These are phyloP conservation scores for Sugiyamaella qingdaonensis DNA, from an alignment of 805 yeast species.

Conservation along the genomic window DNA sequence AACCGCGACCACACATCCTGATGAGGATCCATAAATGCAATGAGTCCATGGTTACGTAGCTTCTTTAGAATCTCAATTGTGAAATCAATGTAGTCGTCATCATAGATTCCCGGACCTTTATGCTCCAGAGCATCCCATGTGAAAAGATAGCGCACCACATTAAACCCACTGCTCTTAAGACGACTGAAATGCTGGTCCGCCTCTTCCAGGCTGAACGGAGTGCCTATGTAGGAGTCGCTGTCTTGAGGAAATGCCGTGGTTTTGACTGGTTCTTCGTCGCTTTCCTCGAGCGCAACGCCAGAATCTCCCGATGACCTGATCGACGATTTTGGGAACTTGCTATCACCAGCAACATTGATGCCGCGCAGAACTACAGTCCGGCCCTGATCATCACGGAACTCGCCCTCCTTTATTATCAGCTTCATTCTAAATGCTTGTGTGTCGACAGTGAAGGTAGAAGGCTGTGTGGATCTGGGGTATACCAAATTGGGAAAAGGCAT, in stretches of 20 bases:
- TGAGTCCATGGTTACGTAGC: slow-evolving; percentile 58
- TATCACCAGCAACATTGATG: slow-evolving; percentile 71
- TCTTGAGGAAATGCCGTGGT: slow-evolving; percentile 50
- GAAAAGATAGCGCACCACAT: slow-evolving; percentile 66
- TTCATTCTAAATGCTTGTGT: background rate
- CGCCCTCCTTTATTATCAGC: slow-evolving; percentile 40
- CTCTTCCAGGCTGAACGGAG: slow-evolving; percentile 74
- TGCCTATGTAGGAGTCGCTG: slow-evolving; percentile 44
- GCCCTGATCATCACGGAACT: slow-evolving; percentile 53
- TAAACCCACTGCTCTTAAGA: slow-evolving; percentile 77
- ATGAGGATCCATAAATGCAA: slow-evolving; percentile 81
- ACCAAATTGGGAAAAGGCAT: too few relatives aligned
- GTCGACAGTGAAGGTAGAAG: background rate
- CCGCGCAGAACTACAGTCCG: slow-evolving; percentile 68
- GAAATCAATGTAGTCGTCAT: slow-evolving; percentile 68
- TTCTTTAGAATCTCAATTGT: slow-evolving; percentile 58
- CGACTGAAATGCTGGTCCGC: slow-evolving; percentile 65
- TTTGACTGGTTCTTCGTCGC: slow-evolving; percentile 35
- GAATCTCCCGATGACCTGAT: background rate
- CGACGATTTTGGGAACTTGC: slow-evolving; percentile 56
- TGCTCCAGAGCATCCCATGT: slow-evolving; percentile 96
- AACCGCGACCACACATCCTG: slow-evolving; percentile 93
- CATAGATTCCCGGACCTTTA: slow-evolving; percentile 78
- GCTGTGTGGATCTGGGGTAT: background rate
- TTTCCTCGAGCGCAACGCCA: background rate